Evolutionary conservation across 2,329 filamentous ascomycete species (phyloP).

Genomic region (Sarocladium brachiariae): DNA sequence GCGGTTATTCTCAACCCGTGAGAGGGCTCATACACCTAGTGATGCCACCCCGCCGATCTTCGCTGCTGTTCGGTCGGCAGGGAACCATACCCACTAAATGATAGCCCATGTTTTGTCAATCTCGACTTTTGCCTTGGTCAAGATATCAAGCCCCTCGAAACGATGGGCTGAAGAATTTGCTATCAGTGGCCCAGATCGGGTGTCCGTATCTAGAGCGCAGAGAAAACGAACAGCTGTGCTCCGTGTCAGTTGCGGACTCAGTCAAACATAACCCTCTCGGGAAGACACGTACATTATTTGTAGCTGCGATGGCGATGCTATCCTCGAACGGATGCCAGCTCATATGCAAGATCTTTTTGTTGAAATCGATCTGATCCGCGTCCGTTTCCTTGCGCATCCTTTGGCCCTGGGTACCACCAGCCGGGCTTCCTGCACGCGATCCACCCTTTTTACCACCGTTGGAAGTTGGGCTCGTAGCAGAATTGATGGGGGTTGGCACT

Average conservation of each 20-base stretch:
- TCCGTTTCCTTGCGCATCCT: conserved; percentile 99
- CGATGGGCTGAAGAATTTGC: not conserved
- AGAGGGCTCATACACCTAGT: not conserved
- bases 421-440: conserved; percentile 83
- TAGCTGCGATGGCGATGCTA: conserved; percentile 98
- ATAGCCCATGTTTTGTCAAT: not conserved
- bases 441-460: conserved; percentile 79
- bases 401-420: conserved; percentile 70
- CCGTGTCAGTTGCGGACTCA: not conserved
- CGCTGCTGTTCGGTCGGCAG: not conserved
- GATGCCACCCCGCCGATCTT: not conserved
- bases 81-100: not conserved
- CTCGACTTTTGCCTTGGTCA: too few relatives aligned
- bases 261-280: not conserved
- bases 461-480: conserved; percentile 63
- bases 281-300: conserved; percentile 80
- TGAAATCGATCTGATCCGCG: conserved; percentile 98
- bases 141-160: not conserved
- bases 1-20: not conserved
- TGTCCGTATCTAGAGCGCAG: conserved; percentile 51
- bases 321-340: conserved; percentile 99
- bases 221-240: conserved; percentile 67
- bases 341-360: conserved; percentile 99
- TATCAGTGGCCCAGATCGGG: conserved; percentile 2
- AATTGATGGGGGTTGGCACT: conserved; percentile 93